Percentiles rank a stretch among this genome's conserved stretches.
Evolutionary conservation across 306 rosid species (phyloP).

Genomic region (Carpinus fangiana): DNA sequence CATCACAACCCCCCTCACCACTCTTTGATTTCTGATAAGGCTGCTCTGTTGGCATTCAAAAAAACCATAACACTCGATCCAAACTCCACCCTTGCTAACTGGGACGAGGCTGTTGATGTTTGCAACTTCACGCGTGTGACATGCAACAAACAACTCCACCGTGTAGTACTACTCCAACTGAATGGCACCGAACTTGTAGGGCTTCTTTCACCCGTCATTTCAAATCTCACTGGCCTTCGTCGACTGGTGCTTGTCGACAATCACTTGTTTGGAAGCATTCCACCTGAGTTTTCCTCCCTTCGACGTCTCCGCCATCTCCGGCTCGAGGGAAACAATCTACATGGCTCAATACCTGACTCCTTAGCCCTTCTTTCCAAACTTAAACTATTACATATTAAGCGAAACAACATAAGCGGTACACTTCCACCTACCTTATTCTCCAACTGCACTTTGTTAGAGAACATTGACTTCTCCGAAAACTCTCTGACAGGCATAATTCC

Average conservation of each 20-base stretch:
- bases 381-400: slow-evolving; percentile 20
- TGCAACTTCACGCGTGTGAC: slow-evolving; percentile 57
- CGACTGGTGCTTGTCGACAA: slow-evolving; percentile 31
- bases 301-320: slow-evolving; percentile 39
- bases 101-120: slow-evolving; percentile 53
- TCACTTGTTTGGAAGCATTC: slow-evolving; percentile 47
- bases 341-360: slow-evolving; percentile 56
- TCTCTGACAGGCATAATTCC: slow-evolving; percentile 53
- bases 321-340: slow-evolving; percentile 44
- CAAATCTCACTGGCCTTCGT: slow-evolving; percentile 72
- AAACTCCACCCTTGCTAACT: slow-evolving; percentile 44
- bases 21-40: slow-evolving; percentile 48
- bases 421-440: slow-evolving; percentile 58
- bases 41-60: slow-evolving; percentile 57
- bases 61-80: slow-evolving; percentile 50
- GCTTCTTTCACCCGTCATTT: slow-evolving; percentile 51
- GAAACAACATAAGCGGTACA: slow-evolving; percentile 41
- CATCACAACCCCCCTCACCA: slow-evolving; percentile 34
- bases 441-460: slow-evolving; percentile 46
- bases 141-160: slow-evolving; percentile 44
- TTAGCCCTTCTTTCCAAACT: slow-evolving; percentile 48
- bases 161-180: slow-evolving; percentile 41
- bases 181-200: slow-evolving; percentile 43
- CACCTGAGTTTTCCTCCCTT: slow-evolving; percentile 49
- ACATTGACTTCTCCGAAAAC: slow-evolving; percentile 59